phyloP scores from a whole-genome alignment of 2,329 filamentous ascomycete genomes.

The Aspergillus clavatus region DNA sequence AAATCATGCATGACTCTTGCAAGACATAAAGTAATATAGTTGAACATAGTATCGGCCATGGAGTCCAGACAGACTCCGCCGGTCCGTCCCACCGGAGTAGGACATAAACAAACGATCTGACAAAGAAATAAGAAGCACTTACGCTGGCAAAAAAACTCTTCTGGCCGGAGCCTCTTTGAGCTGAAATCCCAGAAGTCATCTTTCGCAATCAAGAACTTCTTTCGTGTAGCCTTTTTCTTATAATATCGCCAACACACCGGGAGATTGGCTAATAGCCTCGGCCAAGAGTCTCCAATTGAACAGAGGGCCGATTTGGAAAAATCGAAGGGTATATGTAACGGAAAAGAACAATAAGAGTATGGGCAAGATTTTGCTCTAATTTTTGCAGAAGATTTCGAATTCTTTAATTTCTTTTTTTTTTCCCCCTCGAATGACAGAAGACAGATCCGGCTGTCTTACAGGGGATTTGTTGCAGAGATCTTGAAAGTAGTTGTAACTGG shows the following conservation, averaged over 20 bases:
- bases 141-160: slow-evolving; percentile 36
- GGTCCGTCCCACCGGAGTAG: slow-evolving; percentile 1
- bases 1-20: too few species aligned
- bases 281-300: slow-evolving; percentile 16
- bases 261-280: slow-evolving; percentile 10
- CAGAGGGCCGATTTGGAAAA: slow-evolving; percentile 2
- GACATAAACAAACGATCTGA: slow-evolving; percentile 1
- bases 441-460: slow-evolving; percentile 19
- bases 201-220: slow-evolving; percentile 5
- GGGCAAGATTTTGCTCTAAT: neutral
- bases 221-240: slow-evolving; percentile 1
- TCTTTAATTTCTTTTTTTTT: slow-evolving; percentile 1
- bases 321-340: neutral
- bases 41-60: too few species aligned
- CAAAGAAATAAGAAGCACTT: slow-evolving; percentile 16
- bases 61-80: slow-evolving; percentile 1
- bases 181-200: slow-evolving; percentile 28
- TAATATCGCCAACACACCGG: neutral
- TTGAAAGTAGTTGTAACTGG: slow-evolving; percentile 10
- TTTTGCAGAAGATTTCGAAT: neutral
- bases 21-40: too few species aligned
- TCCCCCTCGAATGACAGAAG: slow-evolving; percentile 6
- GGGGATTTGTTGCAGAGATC: slow-evolving; percentile 4
- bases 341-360: neutral
- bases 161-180: slow-evolving; percentile 28